Evolutionary conservation across 352 stramenopile genomes (phyloP).

Genomic region (Aphanomyces cochlioides): DNA sequence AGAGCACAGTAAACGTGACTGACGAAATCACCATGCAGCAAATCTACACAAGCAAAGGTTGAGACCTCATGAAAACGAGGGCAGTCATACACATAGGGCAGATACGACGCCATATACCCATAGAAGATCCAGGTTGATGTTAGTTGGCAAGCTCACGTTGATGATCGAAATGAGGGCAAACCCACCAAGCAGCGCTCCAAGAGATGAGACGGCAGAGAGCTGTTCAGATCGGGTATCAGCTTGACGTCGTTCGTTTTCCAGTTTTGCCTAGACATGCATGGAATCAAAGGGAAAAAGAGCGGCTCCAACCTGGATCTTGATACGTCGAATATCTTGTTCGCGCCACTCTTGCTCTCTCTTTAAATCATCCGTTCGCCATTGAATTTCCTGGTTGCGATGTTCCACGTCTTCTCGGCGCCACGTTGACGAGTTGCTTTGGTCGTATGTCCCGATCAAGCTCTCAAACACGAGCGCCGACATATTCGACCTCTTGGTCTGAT

Average conservation of each 20-base stretch:
- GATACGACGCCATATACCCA: constrained; percentile 56
- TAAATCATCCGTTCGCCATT: constrained; percentile 77
- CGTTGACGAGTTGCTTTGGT: constrained; percentile 79
- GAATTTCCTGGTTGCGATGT: constrained; percentile 71
- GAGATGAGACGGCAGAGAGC: constrained; percentile 57
- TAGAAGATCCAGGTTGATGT: constrained; percentile 49
- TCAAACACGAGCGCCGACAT: constrained; percentile 59
- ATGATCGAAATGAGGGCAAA: constrained; percentile 77
- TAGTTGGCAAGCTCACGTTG: constrained; percentile 51
- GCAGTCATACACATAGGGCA: constrained; percentile 46
- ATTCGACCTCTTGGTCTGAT: too few species aligned
- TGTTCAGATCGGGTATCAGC: constrained; percentile 68
- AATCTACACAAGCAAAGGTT: constrained; percentile 39
- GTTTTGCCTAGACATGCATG: constrained; percentile 48
- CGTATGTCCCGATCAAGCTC: constrained; percentile 77
- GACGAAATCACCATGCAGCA: constrained; percentile 71
- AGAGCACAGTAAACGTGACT: constrained; percentile 62
- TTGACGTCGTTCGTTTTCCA: constrained; percentile 74
- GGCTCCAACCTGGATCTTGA: constrained; percentile 16
- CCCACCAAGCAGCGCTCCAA: constrained; percentile 60
- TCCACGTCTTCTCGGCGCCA: constrained; percentile 76
- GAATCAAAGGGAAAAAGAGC: background rate
- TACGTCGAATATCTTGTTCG: constrained; percentile 47
- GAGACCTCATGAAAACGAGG: background rate
- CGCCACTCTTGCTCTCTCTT: constrained; percentile 65